phyloP scores from a whole-genome alignment of 768 basidiomycete genomes.

The Calocybe cyanea region DNA sequence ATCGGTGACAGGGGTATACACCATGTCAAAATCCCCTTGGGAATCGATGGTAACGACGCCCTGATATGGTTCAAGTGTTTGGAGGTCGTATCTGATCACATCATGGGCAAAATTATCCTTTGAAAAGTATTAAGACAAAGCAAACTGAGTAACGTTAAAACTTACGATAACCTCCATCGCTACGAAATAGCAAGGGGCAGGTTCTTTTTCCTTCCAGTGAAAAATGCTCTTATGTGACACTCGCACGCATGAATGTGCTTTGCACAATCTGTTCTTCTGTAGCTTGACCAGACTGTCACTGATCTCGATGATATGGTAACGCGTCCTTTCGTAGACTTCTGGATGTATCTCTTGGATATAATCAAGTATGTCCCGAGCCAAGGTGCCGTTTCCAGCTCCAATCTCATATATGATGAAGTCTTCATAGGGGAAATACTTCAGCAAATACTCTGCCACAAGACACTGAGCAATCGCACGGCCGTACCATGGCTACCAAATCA shows the following conservation, averaged over 20 bases:
- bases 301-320: slow-evolving; percentile 95
- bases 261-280: slow-evolving; percentile 65
- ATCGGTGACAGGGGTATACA: slow-evolving; percentile 84
- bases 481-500: slow-evolving; percentile 76
- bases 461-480: slow-evolving; percentile 88
- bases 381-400: slow-evolving; percentile 95
- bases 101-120: slow-evolving; percentile 99
- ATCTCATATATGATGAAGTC: slow-evolving; percentile 97
- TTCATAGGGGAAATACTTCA: slow-evolving; percentile 94
- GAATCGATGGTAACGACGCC: slow-evolving; percentile 75
- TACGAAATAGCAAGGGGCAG: slow-evolving; percentile 87
- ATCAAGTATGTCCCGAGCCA: slow-evolving; percentile 85
- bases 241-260: slow-evolving; percentile 61
- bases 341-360: slow-evolving; percentile 75
- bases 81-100: slow-evolving; percentile 83
- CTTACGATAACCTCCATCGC: slow-evolving; percentile 94
- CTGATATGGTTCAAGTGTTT: slow-evolving; percentile 79
- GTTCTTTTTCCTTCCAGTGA: slow-evolving; percentile 72
- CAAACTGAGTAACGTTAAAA: slow-evolving; percentile 13
- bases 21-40: slow-evolving; percentile 75
- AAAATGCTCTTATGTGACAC: slow-evolving; percentile 81
- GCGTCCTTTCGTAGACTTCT: slow-evolving; percentile 89
- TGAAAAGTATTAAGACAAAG: not conserved
- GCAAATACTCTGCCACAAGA: slow-evolving; percentile 86
- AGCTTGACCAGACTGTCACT: slow-evolving; percentile 70